Percentiles rank a stretch among this genome's conserved stretches.
These are phyloP conservation scores for Nicotiana undulata DNA, from an alignment of 257 asterid species.

Conservation along the genomic window DNA sequence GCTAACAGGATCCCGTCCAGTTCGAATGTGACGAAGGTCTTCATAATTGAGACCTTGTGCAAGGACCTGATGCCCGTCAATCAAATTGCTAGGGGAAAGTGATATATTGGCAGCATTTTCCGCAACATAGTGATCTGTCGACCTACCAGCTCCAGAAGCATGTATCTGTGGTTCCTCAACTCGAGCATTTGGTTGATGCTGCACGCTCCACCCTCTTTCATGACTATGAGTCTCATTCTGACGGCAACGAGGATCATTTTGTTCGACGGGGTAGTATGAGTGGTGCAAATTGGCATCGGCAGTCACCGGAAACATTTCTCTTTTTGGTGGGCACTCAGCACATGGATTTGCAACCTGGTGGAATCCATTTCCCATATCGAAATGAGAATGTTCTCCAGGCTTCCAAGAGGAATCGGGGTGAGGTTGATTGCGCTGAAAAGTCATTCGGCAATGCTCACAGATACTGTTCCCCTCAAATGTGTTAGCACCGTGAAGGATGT, in stretches of 20 bases:
- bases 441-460: constrained; percentile 56
- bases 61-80: constrained; percentile 49
- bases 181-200: constrained; percentile 54
- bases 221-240: constrained; percentile 46
- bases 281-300: constrained; percentile 51
- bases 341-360: constrained; percentile 51
- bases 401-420: constrained; percentile 52
- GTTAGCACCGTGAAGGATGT: constrained; percentile 48
- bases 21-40: constrained; percentile 46
- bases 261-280: constrained; percentile 55
- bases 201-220: constrained; percentile 66
- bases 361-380: constrained; percentile 59
- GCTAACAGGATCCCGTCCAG: constrained; percentile 49
- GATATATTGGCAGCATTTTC: constrained; percentile 51
- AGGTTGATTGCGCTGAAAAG: constrained; percentile 56
- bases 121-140: constrained; percentile 41
- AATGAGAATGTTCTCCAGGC: constrained; percentile 50
- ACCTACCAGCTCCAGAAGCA: constrained; percentile 47
- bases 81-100: constrained; percentile 40
- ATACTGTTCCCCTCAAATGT: constrained; percentile 58
- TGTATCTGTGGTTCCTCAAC: constrained; percentile 57
- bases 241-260: constrained; percentile 47
- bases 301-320: constrained; percentile 51
- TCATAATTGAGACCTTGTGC: constrained; percentile 61
- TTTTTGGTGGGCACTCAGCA: constrained; percentile 61